phyloP scores from a whole-genome alignment of 257 asterid species.

The Nicotiana paniculata region DNA sequence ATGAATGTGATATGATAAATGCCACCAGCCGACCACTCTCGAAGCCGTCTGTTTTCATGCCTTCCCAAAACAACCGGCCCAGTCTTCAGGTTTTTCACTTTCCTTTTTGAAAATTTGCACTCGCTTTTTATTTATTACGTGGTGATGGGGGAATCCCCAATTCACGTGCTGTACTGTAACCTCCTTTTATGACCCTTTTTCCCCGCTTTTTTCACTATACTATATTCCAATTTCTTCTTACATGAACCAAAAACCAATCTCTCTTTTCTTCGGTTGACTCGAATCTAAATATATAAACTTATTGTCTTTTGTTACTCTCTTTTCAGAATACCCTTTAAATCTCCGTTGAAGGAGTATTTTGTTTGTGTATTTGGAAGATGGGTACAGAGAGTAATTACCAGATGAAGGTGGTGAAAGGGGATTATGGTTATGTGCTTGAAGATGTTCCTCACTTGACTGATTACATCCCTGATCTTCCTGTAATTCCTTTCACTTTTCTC shows the following conservation, averaged over 20 bases:
- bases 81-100: not conserved
- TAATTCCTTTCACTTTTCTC: not conserved
- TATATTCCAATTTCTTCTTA: not conserved
- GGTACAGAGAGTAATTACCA: constrained; percentile 31
- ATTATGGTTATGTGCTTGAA: constrained; percentile 52
- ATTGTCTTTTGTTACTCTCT: not conserved
- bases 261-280: not conserved
- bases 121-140: not conserved
- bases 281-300: not conserved
- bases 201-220: not conserved
- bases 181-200: not conserved
- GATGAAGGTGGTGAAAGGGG: constrained; percentile 56
- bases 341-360: not conserved
- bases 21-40: not conserved
- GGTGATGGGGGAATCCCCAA: not conserved
- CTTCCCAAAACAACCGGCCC: not conserved
- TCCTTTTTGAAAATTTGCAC: not conserved
- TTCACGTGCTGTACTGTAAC: not conserved
- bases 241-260: not conserved
- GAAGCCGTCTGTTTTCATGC: not conserved
- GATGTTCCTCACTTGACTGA: constrained; percentile 70
- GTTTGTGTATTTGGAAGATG: constrained; percentile 17
- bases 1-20: not conserved
- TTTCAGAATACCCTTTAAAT: not conserved
- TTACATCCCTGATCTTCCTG: constrained; percentile 55